phyloP scores from a whole-genome alignment of 2,329 filamentous ascomycete genomes.

The Periglandula ipomoeae region DNA sequence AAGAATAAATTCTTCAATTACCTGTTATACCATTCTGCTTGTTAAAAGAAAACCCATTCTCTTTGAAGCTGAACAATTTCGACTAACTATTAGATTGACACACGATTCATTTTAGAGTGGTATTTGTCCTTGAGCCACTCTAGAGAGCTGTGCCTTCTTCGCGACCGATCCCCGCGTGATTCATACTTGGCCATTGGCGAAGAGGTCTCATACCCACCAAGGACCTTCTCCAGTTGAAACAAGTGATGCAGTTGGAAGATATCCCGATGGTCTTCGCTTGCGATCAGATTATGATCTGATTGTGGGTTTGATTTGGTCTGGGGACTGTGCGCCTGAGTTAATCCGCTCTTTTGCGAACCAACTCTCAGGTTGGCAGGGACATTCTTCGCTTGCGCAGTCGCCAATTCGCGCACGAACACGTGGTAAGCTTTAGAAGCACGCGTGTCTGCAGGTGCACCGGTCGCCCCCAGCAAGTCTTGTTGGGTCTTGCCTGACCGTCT shows the following conservation, averaged over 20 bases:
- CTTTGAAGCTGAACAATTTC: too few species aligned
- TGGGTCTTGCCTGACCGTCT: neutral
- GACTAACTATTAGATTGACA: too few species aligned
- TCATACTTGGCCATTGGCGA: neutral
- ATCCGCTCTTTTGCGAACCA: too few species aligned
- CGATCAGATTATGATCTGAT: too few species aligned
- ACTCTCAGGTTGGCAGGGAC: too few species aligned
- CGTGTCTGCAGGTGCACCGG: neutral
- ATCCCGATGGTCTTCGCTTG: neutral
- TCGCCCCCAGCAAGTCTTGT: too few species aligned
- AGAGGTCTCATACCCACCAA: neutral
- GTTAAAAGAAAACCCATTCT: too few species aligned
- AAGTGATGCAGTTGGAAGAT: neutral
- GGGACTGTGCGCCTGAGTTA: too few species aligned
- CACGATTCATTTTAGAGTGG: too few species aligned
- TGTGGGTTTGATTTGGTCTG: too few species aligned
- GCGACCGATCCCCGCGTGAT: neutral
- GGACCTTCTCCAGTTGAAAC: neutral
- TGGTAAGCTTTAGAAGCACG: neutral
- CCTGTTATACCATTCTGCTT: too few species aligned
- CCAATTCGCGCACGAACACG: neutral
- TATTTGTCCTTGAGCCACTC: neutral
- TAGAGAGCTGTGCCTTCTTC: neutral
- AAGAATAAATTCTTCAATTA: too few species aligned
- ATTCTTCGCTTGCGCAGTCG: neutral